A percentile compares a stretch with the other conserved stretches of the same genome.
Evolutionary conservation across 2,329 filamentous ascomycete genomes (phyloP).

Genomic region (Calcarisporium arbuscula): DNA sequence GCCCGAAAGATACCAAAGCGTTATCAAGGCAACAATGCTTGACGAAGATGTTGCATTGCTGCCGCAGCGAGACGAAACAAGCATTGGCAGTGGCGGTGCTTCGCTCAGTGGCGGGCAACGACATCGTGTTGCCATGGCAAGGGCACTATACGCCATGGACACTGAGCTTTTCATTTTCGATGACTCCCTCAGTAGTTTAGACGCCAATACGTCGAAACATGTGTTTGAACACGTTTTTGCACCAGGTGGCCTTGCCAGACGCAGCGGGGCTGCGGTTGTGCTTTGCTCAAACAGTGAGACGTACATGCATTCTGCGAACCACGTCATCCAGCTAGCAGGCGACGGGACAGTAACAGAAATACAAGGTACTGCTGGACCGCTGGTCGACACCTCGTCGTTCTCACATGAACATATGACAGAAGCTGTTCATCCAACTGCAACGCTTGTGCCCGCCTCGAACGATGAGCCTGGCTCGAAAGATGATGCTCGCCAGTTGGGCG

Average conservation of each 20-base stretch:
- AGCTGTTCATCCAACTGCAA: no score
- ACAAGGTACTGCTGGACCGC: no score
- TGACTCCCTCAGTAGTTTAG: slow-evolving; percentile 34
- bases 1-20: slow-evolving; percentile 16
- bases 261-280: slow-evolving; percentile 29
- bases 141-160: slow-evolving; percentile 32
- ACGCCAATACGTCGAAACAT: slow-evolving; percentile 30
- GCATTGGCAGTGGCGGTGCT: slow-evolving; percentile 28
- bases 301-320: no score
- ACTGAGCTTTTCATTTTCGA: slow-evolving; percentile 31
- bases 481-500: no score
- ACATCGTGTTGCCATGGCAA: slow-evolving; percentile 28
- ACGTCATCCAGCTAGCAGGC: no score
- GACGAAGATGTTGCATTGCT: slow-evolving; percentile 20
- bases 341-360: no score
- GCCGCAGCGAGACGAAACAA: slow-evolving; percentile 23
- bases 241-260: slow-evolving; percentile 29
- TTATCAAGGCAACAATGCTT: slow-evolving; percentile 22
- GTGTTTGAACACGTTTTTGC: slow-evolving; percentile 36
- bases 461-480: no score
- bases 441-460: no score
- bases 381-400: no score
- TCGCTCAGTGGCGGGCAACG: slow-evolving; percentile 31
- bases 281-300: no score
- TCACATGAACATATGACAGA: no score